Evolutionary conservation across 2,329 filamentous ascomycete species (phyloP).

Genomic region (Cercospora brassicicola): DNA sequence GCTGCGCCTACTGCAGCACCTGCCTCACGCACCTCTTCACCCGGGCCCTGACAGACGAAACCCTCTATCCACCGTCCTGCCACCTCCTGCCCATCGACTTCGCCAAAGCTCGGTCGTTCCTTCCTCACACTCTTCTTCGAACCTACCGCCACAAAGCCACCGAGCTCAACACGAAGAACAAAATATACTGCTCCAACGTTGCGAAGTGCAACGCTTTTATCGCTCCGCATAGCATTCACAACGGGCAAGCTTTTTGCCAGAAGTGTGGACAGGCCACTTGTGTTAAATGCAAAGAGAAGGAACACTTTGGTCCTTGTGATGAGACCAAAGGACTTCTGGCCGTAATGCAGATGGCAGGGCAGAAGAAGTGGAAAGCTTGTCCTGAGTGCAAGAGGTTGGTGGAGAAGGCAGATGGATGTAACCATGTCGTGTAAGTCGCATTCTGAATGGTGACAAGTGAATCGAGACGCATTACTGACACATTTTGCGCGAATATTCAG

Average conservation of each 20-base stretch:
- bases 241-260: conserved; percentile 27
- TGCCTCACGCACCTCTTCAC: conserved; percentile 19
- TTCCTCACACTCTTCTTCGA: conserved; percentile 12
- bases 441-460: background rate
- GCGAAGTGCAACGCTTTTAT: conserved; percentile 22
- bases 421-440: conserved; percentile 20
- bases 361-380: conserved; percentile 18
- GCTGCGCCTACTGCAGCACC: conserved; percentile 15
- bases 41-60: conserved; percentile 15
- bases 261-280: conserved; percentile 24
- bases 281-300: conserved; percentile 23
- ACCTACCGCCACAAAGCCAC: conserved; percentile 7
- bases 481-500: background rate
- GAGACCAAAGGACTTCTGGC: background rate
- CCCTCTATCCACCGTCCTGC: conserved; percentile 14
- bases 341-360: conserved; percentile 4
- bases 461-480: background rate
- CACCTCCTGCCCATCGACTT: conserved; percentile 8
- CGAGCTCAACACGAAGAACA: conserved; percentile 25
- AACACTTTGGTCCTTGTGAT: conserved; percentile 25
- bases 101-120: conserved; percentile 6
- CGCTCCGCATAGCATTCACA: conserved; percentile 26
- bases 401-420: conserved; percentile 21
- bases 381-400: conserved; percentile 18
- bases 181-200: conserved; percentile 21